phyloP scores from a whole-genome alignment of 1,139 yeast species.

The Taiozyma sp. region DNA sequence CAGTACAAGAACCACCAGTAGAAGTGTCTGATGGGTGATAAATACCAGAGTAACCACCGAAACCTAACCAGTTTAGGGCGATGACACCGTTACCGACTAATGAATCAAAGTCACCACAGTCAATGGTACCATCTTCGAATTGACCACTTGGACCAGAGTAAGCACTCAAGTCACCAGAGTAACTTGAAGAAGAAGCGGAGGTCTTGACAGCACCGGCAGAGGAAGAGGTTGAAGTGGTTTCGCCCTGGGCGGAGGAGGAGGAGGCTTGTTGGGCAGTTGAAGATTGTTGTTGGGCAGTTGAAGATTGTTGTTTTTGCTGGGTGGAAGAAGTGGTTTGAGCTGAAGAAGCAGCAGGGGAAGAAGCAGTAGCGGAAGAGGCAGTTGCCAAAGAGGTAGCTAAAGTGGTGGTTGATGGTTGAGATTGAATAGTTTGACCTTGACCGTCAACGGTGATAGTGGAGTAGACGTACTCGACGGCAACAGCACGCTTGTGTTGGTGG shows the following conservation, averaged over 20 bases:
- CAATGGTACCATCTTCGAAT: slow-evolving; percentile 60
- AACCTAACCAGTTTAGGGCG: slow-evolving; percentile 51
- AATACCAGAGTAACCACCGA: slow-evolving; percentile 74
- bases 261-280: slow-evolving; percentile 5
- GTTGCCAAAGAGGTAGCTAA: slow-evolving; percentile 10
- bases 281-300: slow-evolving; percentile 7
- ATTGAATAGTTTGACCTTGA: slow-evolving; percentile 37
- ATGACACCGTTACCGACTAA: slow-evolving; percentile 64
- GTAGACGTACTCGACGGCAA: slow-evolving; percentile 79
- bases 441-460: slow-evolving; percentile 73
- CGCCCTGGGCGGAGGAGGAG: slow-evolving; percentile 9
- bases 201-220: slow-evolving; percentile 23
- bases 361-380: slow-evolving; percentile 13
- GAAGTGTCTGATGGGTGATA: slow-evolving; percentile 56
- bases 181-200: slow-evolving; percentile 27
- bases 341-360: slow-evolving; percentile 13
- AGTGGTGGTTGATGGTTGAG: slow-evolving; percentile 13
- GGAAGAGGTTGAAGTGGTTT: slow-evolving; percentile 20
- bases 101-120: slow-evolving; percentile 58
- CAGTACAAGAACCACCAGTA: slow-evolving; percentile 64
- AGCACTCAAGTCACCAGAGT: slow-evolving; percentile 54
- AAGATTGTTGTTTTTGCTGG: slow-evolving; percentile 9
- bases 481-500: slow-evolving; percentile 72
- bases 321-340: slow-evolving; percentile 15
- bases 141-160: slow-evolving; percentile 47